These are phyloP conservation scores for Pterocarpus santalinus DNA, from an alignment of 306 rosid species.

Conservation along the genomic window DNA sequence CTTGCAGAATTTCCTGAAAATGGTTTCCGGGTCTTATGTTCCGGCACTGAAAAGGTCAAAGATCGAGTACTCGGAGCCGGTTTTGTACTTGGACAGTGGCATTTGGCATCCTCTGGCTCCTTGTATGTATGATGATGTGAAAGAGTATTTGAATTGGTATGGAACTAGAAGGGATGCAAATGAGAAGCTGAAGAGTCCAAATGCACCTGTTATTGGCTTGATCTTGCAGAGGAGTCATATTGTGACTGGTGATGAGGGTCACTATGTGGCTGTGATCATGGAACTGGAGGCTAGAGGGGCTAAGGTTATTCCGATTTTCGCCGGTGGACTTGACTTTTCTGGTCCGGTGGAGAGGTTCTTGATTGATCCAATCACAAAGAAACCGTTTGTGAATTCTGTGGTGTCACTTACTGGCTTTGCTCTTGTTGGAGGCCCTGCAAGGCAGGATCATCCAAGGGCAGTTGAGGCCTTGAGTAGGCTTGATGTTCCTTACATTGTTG, in stretches of 20 bases:
- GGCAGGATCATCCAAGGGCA: conserved; percentile 99
- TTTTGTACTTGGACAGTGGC: conserved; percentile 87
- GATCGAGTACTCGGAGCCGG: conserved; percentile 89
- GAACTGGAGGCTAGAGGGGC: conserved; percentile 97
- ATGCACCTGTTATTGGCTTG: conserved; percentile 76
- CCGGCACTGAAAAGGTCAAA: conserved; percentile 81
- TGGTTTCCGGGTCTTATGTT: conserved; percentile 86
- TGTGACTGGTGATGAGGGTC: conserved; percentile 97
- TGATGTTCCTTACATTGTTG: conserved; percentile 95
- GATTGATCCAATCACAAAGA: conserved; percentile 83
- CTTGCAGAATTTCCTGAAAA: conserved; percentile 85
- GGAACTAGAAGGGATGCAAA: conserved; percentile 91
- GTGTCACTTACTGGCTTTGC: conserved; percentile 96
- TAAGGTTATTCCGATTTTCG: conserved; percentile 90
- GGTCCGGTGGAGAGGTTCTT: conserved; percentile 95
- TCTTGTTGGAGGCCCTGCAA: conserved; percentile 98
- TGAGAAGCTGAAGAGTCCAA: conserved; percentile 78
- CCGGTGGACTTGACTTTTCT: conserved; percentile 94
- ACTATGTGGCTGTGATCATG: conserved; percentile 98
- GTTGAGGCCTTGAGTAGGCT: conserved; percentile 86
- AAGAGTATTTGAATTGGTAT: conserved; percentile 98
- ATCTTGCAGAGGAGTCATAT: conserved; percentile 96
- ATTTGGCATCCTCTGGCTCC: conserved; percentile 99
- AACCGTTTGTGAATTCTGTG: conserved; percentile 79
- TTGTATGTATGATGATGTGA: conserved; percentile 96